Evolutionary conservation across 2,329 filamentous ascomycete species (phyloP).

Genomic region (Boeremia exigua): DNA sequence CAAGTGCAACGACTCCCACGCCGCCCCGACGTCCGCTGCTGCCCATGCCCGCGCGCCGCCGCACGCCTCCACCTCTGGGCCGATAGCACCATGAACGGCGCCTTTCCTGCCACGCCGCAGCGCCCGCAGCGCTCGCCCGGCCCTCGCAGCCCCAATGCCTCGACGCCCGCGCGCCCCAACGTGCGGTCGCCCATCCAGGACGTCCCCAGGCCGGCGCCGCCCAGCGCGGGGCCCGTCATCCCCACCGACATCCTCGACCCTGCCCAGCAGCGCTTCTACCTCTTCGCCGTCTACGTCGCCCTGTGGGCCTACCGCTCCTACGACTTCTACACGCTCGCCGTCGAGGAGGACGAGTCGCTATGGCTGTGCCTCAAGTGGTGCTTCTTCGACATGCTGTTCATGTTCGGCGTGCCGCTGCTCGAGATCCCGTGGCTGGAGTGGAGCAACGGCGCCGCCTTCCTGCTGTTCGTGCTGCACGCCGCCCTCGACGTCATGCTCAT

Average conservation of each 20-base stretch:
- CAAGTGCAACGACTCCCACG: neutral
- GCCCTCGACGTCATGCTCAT: slow-evolving; percentile 84
- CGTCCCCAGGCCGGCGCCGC: slow-evolving; percentile 33
- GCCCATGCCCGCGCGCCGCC: slow-evolving; percentile 5
- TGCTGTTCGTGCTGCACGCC: slow-evolving; percentile 74
- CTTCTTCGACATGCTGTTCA: slow-evolving; percentile 80
- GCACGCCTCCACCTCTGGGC: slow-evolving; percentile 5
- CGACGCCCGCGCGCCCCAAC: slow-evolving; percentile 40
- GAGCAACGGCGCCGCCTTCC: slow-evolving; percentile 74
- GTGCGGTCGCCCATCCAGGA: slow-evolving; percentile 44
- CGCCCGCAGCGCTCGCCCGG: slow-evolving; percentile 49
- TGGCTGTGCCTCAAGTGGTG: slow-evolving; percentile 95
- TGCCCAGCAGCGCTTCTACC: slow-evolving; percentile 88
- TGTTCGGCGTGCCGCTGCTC: slow-evolving; percentile 85
- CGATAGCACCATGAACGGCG: slow-evolving; percentile 71
- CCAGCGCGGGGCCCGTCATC: slow-evolving; percentile 68
- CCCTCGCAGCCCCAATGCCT: slow-evolving; percentile 30
- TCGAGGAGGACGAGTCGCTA: slow-evolving; percentile 85
- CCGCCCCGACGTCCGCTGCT: neutral
- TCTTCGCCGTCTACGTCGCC: slow-evolving; percentile 76
- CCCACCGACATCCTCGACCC: slow-evolving; percentile 83
- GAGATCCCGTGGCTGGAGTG: slow-evolving; percentile 97
- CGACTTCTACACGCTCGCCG: slow-evolving; percentile 79
- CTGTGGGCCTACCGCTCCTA: slow-evolving; percentile 85
- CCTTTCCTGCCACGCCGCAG: slow-evolving; percentile 75